These are phyloP conservation scores for Chenopodium suecicum DNA, from an alignment of 148 eudicot genomes.

Conservation along the genomic window DNA sequence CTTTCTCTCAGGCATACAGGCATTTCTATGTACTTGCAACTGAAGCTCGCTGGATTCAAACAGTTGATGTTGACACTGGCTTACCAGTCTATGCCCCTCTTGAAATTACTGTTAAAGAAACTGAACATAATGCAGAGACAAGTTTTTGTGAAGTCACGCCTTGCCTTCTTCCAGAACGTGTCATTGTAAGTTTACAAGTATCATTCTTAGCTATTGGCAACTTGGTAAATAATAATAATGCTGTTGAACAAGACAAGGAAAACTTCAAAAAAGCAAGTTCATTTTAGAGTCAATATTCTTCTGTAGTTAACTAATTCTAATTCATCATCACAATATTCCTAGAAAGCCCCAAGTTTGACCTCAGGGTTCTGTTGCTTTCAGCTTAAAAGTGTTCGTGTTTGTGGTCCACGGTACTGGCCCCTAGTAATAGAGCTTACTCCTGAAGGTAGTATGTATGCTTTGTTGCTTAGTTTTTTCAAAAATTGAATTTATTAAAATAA, in stretches of 20 bases:
- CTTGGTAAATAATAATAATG: not conserved
- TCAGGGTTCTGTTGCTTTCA: conserved; percentile 35
- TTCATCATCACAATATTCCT: not conserved
- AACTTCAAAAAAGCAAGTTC: not conserved
- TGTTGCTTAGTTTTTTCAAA: not conserved
- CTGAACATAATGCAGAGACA: conserved; percentile 84
- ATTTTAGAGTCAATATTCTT: not conserved
- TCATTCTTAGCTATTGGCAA: not conserved
- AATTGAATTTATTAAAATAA: not conserved
- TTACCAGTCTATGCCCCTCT: conserved; percentile 95
- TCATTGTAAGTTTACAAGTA: conserved; percentile 56
- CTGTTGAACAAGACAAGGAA: not conserved
- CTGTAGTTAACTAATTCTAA: not conserved
- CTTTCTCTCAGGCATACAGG: conserved; percentile 69
- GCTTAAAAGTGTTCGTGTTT: conserved; percentile 84
- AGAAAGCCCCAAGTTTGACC: not conserved
- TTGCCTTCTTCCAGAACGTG: conserved; percentile 94
- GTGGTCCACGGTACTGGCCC: conserved; percentile 99
- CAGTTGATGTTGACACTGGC: conserved; percentile 95
- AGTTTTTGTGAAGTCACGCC: conserved; percentile 93
- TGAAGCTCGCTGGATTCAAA: conserved; percentile 93
- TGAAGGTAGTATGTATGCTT: conserved; percentile 52
- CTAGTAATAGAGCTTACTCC: conserved; percentile 89
- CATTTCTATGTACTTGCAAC: conserved; percentile 98
- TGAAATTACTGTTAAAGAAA: conserved; percentile 80